Base-by-base conservation (phyloP, 768 basidiomycete species). In the Mycena filopes region DNA sequence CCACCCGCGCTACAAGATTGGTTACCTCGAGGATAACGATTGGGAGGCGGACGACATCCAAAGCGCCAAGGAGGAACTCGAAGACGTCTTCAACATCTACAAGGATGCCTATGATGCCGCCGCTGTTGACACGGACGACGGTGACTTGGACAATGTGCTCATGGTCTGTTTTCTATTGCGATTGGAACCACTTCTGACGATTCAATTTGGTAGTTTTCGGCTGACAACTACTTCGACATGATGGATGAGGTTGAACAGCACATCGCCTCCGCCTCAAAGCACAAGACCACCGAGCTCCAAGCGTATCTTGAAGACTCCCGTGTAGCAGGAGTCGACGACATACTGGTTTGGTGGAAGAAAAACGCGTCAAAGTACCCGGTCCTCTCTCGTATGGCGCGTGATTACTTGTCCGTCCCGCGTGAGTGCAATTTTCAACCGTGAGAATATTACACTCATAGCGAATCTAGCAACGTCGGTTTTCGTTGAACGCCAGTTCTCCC, bases 1-100 rank as follows among this genome's bases (percentile, higher is more conserved):
- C 13, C 77, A 81, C 63, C 79, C 78, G 3, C 59, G 63, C 0
- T 71, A 78, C 72, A 81, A 81, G 67, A 72, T 80, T 3, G 56
- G 63, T 16, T 82, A 81, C 60, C 79, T 81, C 63, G 60, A 69
- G 20, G 61, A 62, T 2, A 63, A 69, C 4, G 49, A 65, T 2
- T 81, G 80, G 80, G 60, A 71, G 7, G 75, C 78, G 1, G 38
- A 68, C 31, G 60, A 66, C 5, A 63, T 79, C 16, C 66, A 75
- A 8, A n/a, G 42, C 0, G 63, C 72, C 3, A 72, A 73, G 51
- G 78, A 57, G 40, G 53, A 74, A 21, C 26, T 55, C 13, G 65
- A 70, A 33, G 53, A 58, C 43, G 36, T 60, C 45, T 48, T 38
- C 49, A n/a, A 55, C 29, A 46, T 33, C 12, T 65, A 59, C 33